Evolutionary conservation across 768 basidiomycete genomes (phyloP).

Genomic region (Suillus decipiens): DNA sequence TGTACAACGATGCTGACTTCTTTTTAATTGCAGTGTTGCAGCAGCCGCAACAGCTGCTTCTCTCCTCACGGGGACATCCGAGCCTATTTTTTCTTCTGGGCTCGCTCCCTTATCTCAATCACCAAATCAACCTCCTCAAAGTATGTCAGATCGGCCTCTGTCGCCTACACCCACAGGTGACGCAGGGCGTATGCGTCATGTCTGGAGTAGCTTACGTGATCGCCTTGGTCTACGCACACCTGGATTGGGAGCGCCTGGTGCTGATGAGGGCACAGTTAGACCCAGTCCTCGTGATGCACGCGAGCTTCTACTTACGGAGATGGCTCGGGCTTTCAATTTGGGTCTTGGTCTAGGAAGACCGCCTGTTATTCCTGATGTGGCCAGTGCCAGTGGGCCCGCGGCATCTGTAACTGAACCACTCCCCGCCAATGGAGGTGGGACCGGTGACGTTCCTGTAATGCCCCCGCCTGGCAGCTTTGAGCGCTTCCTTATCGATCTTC

Average conservation of each 20-base stretch:
- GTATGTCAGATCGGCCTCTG: constrained; percentile 34
- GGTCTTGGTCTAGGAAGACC: constrained; percentile 53
- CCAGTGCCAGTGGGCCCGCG: constrained; percentile 16
- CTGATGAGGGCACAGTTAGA: constrained; percentile 14
- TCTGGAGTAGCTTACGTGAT: constrained; percentile 70
- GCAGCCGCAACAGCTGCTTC: constrained; percentile 93
- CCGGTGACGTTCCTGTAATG: constrained; percentile 13
- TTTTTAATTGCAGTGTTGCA: constrained; percentile 58
- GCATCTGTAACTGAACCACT: background rate
- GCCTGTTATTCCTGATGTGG: constrained; percentile 17
- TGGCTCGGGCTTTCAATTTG: constrained; percentile 78
- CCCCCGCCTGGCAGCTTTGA: constrained; percentile 75
- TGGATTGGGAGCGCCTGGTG: constrained; percentile 19
- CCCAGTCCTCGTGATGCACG: constrained; percentile 47
- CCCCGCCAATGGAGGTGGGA: constrained; percentile 10
- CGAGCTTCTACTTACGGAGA: constrained; percentile 75
- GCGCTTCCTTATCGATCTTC: constrained; percentile 77
- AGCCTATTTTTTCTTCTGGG: constrained; percentile 61
- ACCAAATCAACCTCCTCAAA: constrained; percentile 20
- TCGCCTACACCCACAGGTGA: constrained; percentile 44
- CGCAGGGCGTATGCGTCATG: constrained; percentile 54
- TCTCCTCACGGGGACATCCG: constrained; percentile 70
- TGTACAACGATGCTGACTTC: constrained; percentile 3
- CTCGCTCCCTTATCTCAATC: constrained; percentile 41
- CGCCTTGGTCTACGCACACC: constrained; percentile 55